These are phyloP conservation scores for Lophiotrema nucula DNA, from an alignment of 495 filamentous ascomycete species.

Conservation along the genomic window DNA sequence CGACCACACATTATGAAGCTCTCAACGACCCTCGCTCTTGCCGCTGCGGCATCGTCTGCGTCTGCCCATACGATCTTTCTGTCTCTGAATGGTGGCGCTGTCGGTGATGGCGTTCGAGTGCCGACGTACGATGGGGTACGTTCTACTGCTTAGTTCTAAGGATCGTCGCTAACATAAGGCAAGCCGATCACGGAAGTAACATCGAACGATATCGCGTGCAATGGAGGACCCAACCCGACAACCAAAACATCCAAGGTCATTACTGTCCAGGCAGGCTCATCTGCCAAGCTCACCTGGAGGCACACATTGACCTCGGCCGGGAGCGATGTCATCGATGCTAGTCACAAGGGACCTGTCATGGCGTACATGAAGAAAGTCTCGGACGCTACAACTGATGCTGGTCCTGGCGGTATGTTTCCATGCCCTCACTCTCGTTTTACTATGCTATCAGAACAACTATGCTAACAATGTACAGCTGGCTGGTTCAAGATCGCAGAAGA, in stretches of 20 bases:
- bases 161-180: not conserved
- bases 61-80: constrained; percentile 35
- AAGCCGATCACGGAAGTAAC: constrained; percentile 51
- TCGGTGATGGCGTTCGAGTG: constrained; percentile 49
- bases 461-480: constrained; percentile 4
- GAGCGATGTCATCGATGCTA: constrained; percentile 51
- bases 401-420: constrained; percentile 13
- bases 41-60: constrained; percentile 27
- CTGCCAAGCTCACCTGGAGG: constrained; percentile 48
- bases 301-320: constrained; percentile 50
- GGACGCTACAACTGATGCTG: constrained; percentile 16
- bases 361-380: constrained; percentile 28
- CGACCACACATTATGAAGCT: constrained; percentile 33
- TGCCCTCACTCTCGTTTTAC: not conserved
- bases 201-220: constrained; percentile 37
- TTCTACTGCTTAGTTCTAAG: not conserved
- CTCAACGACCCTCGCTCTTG: constrained; percentile 11
- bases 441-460: not conserved
- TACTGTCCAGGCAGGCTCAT: constrained; percentile 45
- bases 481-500: constrained; percentile 29
- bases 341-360: constrained; percentile 46
- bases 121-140: constrained; percentile 51
- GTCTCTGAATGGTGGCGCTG: constrained; percentile 50
- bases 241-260: constrained; percentile 37
- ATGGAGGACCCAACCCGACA: constrained; percentile 41